phyloP scores from a whole-genome alignment of 148 eudicot genomes.

The Camellia japonica region DNA sequence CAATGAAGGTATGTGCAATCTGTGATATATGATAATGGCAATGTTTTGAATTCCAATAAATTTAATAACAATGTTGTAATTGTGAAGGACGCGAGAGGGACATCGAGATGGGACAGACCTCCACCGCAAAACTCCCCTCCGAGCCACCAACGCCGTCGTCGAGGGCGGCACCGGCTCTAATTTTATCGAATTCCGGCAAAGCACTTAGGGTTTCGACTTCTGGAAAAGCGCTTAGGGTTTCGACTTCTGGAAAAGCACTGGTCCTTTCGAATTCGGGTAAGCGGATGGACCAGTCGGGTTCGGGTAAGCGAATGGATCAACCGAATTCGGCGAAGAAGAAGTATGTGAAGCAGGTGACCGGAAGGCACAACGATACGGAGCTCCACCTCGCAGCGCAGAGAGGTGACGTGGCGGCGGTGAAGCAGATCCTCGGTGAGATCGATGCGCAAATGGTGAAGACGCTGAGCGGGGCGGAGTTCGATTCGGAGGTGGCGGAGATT shows the following conservation, averaged over 20 bases:
- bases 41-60: neutral
- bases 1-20: neutral
- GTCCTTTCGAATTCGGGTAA: slow-evolving; percentile 40
- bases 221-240: slow-evolving; percentile 32
- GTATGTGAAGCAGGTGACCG: slow-evolving; percentile 85
- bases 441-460: slow-evolving; percentile 51
- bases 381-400: slow-evolving; percentile 64
- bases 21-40: neutral
- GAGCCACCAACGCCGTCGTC: slow-evolving; percentile 21
- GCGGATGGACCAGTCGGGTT: neutral
- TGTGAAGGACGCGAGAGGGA: slow-evolving; percentile 26
- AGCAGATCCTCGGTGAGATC: slow-evolving; percentile 52
- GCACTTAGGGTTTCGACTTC: slow-evolving; percentile 33
- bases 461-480: slow-evolving; percentile 50
- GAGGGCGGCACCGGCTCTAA: slow-evolving; percentile 24
- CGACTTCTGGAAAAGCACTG: slow-evolving; percentile 46
- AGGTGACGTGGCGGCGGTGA: slow-evolving; percentile 56
- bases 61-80: neutral
- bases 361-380: slow-evolving; percentile 76
- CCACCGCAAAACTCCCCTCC: neutral
- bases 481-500: slow-evolving; percentile 58
- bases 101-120: slow-evolving; percentile 26
- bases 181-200: slow-evolving; percentile 41
- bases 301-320: slow-evolving; percentile 32
- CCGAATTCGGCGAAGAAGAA: slow-evolving; percentile 40